Evolutionary conservation across 495 filamentous ascomycete genomes (phyloP).

Genomic region (Aspergillus asperescens): DNA sequence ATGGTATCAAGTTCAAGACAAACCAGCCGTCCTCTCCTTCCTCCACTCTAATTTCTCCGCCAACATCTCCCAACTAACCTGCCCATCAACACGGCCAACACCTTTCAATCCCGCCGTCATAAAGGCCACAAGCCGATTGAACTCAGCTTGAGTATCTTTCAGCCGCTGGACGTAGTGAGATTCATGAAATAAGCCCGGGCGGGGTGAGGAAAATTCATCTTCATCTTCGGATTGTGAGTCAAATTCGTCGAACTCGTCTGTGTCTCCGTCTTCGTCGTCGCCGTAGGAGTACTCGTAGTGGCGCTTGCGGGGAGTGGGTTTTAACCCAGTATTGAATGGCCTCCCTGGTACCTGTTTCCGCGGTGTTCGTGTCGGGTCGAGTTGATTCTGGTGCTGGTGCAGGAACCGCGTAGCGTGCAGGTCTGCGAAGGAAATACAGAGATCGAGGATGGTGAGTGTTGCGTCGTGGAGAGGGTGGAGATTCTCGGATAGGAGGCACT

Average conservation of each 20-base stretch:
- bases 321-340: not conserved
- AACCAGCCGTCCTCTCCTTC: conserved; percentile 11
- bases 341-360: conserved; percentile 2
- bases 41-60: conserved; percentile 42
- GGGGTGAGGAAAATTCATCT: conserved; percentile 1
- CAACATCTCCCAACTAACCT: conserved; percentile 47
- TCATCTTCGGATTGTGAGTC: conserved; percentile 18
- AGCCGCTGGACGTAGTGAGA: conserved; percentile 28
- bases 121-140: conserved; percentile 40
- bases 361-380: conserved; percentile 16
- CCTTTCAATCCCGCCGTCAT: conserved; percentile 42
- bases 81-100: conserved; percentile 43
- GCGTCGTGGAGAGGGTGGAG: conserved; percentile 59
- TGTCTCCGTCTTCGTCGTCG: conserved; percentile 23
- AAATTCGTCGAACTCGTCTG: conserved; percentile 2
- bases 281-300: conserved; percentile 16
- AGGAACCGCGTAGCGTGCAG: conserved; percentile 31
- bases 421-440: conserved; percentile 49
- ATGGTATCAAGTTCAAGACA: not conserved
- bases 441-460: conserved; percentile 59
- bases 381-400: conserved; percentile 4
- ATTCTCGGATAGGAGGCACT: conserved; percentile 60
- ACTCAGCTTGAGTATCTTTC: conserved; percentile 34
- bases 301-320: conserved; percentile 5
- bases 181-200: conserved; percentile 19